Evolutionary conservation across 208 protist species (phyloP).

Genomic region (Trypanosoma boissoni): DNA sequence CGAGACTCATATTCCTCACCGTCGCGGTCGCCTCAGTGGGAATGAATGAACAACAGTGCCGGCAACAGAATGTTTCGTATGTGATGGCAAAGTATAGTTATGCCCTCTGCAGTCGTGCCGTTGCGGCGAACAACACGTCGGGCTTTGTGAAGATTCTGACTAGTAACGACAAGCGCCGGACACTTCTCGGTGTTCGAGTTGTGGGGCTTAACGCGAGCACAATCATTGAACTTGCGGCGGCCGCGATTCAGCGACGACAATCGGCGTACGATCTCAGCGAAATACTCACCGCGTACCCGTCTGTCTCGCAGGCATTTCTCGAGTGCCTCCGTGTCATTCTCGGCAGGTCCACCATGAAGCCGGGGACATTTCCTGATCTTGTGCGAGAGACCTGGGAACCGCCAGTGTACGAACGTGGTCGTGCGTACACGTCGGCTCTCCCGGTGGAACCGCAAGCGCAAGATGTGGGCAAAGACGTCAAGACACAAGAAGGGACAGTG

Average conservation of each 20-base stretch:
- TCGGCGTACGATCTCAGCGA: constrained; percentile 60
- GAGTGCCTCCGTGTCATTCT: constrained; percentile 78
- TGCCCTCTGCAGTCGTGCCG: constrained; percentile 65
- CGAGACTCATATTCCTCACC: constrained; percentile 51
- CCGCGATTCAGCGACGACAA: constrained; percentile 59
- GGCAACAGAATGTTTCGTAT: constrained; percentile 55
- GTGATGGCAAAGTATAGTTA: constrained; percentile 50
- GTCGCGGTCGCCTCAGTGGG: constrained; percentile 54
- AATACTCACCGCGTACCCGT: constrained; percentile 72
- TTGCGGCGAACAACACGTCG: constrained; percentile 56
- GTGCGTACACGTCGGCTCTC: constrained; percentile 28
- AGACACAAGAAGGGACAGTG: too few relatives aligned
- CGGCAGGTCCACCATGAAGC: constrained; percentile 49
- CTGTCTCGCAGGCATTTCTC: constrained; percentile 78
- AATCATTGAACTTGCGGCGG: constrained; percentile 62
- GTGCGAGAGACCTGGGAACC: constrained; percentile 62
- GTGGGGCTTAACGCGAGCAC: constrained; percentile 64
- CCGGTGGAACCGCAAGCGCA: background rate
- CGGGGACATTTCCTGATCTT: constrained; percentile 39
- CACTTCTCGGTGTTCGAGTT: constrained; percentile 62
- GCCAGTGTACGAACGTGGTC: constrained; percentile 42
- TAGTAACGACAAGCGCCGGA: constrained; percentile 44
- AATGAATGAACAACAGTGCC: constrained; percentile 69
- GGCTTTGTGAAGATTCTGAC: constrained; percentile 86
- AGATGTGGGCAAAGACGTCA: too few relatives aligned